Conservation (phyloP, 345 rosid genomes). For the Noccaea caerulescens region DNA sequence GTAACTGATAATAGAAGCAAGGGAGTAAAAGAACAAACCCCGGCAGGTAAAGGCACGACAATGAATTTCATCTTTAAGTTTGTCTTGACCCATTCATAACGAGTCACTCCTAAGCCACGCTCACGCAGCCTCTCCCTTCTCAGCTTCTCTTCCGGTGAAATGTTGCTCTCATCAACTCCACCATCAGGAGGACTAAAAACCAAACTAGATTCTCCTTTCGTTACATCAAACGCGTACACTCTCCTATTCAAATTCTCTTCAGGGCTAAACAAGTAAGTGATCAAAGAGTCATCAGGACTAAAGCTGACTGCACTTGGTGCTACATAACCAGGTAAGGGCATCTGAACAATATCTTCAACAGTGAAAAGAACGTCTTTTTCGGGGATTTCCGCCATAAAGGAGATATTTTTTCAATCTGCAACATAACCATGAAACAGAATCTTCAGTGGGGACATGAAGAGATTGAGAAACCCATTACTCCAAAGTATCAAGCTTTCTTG, state of each 20-base stretch:
- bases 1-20: background rate
- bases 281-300: constrained; percentile 78
- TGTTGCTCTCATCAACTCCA: constrained; percentile 88
- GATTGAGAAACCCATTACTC: background rate
- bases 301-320: constrained; percentile 78
- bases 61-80: constrained; percentile 65
- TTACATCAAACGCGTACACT: constrained; percentile 69
- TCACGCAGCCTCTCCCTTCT: constrained; percentile 92
- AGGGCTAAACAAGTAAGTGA: constrained; percentile 77
- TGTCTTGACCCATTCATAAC: constrained; percentile 91
- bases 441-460: background rate
- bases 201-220: constrained; percentile 61
- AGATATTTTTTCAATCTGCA: constrained; percentile 18
- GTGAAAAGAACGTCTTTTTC: constrained; percentile 58
- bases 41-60: constrained; percentile 90
- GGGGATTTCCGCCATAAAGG: constrained; percentile 32
- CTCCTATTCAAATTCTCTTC: constrained; percentile 71
- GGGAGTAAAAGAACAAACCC: constrained; percentile 61
- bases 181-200: constrained; percentile 85
- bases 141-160: constrained; percentile 83
- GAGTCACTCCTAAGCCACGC: constrained; percentile 92
- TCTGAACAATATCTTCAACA: constrained; percentile 81
- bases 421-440: background rate
- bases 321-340: constrained; percentile 88
- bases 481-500: constrained; percentile 24